phyloP scores from a whole-genome alignment of 352 stramenopile species.

The Phytophthora meadii region DNA sequence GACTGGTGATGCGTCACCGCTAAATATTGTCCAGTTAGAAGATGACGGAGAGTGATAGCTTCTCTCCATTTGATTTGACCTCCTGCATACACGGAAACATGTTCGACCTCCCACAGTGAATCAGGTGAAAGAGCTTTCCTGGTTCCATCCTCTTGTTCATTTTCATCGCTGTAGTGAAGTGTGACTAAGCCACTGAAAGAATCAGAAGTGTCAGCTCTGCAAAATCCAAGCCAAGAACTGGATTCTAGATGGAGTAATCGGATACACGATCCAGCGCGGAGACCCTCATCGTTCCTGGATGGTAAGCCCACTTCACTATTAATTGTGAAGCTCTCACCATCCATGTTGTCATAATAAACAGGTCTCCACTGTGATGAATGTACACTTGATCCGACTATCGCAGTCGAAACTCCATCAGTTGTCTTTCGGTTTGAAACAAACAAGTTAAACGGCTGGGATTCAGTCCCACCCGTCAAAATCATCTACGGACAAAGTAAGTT shows the following conservation, averaged over 20 bases:
- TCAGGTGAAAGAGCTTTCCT: slow-evolving; percentile 48
- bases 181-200: slow-evolving; percentile 30
- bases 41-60: slow-evolving; percentile 55
- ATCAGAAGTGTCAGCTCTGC: slow-evolving; percentile 4
- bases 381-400: slow-evolving; percentile 60
- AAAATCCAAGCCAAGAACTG: slow-evolving; percentile 65
- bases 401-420: slow-evolving; percentile 37
- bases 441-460: slow-evolving; percentile 58
- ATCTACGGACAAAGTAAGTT: slow-evolving; percentile 37
- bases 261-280: slow-evolving; percentile 65
- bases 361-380: slow-evolving; percentile 69
- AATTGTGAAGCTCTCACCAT: slow-evolving; percentile 15
- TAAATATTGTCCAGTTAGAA: slow-evolving; percentile 68
- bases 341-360: slow-evolving; percentile 59
- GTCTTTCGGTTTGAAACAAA: slow-evolving; percentile 68
- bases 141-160: slow-evolving; percentile 38
- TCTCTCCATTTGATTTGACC: slow-evolving; percentile 66
- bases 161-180: slow-evolving; percentile 60
- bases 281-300: slow-evolving; percentile 20
- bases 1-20: slow-evolving; percentile 42
- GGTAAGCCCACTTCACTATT: slow-evolving; percentile 7
- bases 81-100: slow-evolving; percentile 54
- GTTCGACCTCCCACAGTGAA: slow-evolving; percentile 73
- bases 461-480: slow-evolving; percentile 55
- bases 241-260: slow-evolving; percentile 74